Conservation (phyloP, 805 yeast species). For the Spathaspora boniae region DNA sequence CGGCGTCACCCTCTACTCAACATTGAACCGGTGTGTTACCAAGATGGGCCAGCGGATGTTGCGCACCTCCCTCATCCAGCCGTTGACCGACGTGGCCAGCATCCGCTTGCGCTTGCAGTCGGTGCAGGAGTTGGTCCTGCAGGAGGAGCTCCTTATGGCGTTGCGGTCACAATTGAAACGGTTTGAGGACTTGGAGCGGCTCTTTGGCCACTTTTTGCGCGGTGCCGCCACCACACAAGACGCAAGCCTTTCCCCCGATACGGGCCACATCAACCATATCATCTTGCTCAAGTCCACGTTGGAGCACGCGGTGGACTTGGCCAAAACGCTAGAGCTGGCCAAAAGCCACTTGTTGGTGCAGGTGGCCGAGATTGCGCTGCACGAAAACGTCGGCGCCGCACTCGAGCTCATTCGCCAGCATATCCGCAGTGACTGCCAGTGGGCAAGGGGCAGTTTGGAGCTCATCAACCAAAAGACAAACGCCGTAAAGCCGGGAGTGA, state of each 20-base stretch:
- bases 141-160: constrained; percentile 10
- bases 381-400: constrained; percentile 3
- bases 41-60: constrained; percentile 46
- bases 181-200: constrained; percentile 9
- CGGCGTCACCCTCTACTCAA: constrained; percentile 31
- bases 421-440: constrained; percentile 8
- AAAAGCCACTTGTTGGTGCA: constrained; percentile 6
- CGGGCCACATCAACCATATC: constrained; percentile 39
- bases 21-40: constrained; percentile 36
- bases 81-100: constrained; percentile 36
- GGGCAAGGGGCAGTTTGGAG: constrained; percentile 7
- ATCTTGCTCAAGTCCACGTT: constrained; percentile 38
- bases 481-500: constrained; percentile 8
- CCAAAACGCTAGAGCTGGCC: not conserved
- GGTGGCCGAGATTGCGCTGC: constrained; percentile 5
- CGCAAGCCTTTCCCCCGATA: constrained; percentile 6
- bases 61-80: constrained; percentile 44
- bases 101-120: constrained; percentile 34
- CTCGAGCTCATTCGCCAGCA: constrained; percentile 3
- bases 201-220: constrained; percentile 33
- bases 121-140: constrained; percentile 29
- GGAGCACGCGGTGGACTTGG: constrained; percentile 1
- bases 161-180: constrained; percentile 9
- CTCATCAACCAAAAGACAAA: constrained; percentile 9
- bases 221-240: not conserved